phyloP scores from a whole-genome alignment of 768 basidiomycete species.

The Collybia sordida region DNA sequence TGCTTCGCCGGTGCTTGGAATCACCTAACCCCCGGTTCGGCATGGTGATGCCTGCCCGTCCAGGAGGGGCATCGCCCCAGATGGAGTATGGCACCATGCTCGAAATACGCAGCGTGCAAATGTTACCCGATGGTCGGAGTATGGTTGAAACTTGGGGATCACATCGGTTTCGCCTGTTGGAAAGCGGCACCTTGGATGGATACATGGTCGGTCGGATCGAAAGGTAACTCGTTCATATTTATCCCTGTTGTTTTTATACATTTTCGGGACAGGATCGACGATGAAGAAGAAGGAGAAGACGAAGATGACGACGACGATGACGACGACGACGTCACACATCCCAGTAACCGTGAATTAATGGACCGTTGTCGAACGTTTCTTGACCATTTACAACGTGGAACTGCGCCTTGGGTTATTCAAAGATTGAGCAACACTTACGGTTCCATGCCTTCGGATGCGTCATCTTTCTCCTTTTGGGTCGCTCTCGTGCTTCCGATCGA shows the following conservation, averaged over 20 bases:
- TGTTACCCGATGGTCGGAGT: constrained; percentile 87
- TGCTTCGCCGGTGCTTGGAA: constrained; percentile 94
- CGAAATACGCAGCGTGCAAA: constrained; percentile 81
- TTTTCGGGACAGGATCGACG: constrained; percentile 23
- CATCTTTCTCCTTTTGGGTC: constrained; percentile 86
- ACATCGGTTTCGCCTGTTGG: constrained; percentile 83
- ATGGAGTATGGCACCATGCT: constrained; percentile 92
- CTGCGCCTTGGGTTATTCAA: constrained; percentile 93
- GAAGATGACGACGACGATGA: neutral
- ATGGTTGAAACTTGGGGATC: constrained; percentile 68
- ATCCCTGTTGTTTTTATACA: neutral
- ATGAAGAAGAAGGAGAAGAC: constrained; percentile 26
- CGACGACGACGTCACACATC: neutral
- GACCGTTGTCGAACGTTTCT: constrained; percentile 42
- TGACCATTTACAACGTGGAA: constrained; percentile 53
- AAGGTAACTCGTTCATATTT: constrained; percentile 28
- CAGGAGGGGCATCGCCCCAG: constrained; percentile 36
- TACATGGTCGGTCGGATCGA: constrained; percentile 88
- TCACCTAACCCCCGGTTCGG: constrained; percentile 79
- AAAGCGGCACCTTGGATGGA: constrained; percentile 82
- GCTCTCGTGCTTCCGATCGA: constrained; percentile 89
- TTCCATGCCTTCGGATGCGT: constrained; percentile 69
- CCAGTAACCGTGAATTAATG: constrained; percentile 39
- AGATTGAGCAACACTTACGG: constrained; percentile 80
- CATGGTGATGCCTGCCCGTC: constrained; percentile 77